A percentile compares a stretch with the other conserved stretches of the same genome.
Conservation (phyloP, 345 rosid species). For the Odontarrhena argentea region DNA sequence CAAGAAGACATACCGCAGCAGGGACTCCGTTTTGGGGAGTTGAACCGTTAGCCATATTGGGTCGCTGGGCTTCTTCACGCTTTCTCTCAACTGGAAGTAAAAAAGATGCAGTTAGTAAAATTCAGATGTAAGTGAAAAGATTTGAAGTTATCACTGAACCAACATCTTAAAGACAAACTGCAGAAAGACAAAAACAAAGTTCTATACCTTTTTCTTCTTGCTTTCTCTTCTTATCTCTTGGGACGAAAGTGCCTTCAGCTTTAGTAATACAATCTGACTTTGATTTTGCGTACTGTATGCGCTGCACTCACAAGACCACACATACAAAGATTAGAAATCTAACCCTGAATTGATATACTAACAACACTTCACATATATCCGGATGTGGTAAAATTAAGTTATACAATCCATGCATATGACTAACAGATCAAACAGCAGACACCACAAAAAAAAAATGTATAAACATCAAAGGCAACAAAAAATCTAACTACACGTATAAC, state of each 20-base stretch:
- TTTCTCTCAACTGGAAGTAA: constrained; percentile 72
- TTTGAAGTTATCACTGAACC: background rate
- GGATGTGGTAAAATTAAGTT: background rate
- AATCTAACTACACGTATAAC: background rate
- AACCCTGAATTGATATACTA: background rate
- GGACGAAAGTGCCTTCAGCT: constrained; percentile 77
- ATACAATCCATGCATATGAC: background rate
- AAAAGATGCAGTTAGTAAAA: constrained; percentile 2
- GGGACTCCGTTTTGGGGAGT: constrained; percentile 54
- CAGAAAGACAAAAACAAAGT: background rate
- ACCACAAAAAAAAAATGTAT: constrained; percentile 2
- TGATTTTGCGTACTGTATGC: constrained; percentile 85
- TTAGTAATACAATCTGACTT: constrained; percentile 88
- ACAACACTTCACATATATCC: background rate
- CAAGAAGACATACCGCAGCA: constrained; percentile 52
- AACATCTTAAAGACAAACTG: background rate
- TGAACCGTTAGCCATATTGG: constrained; percentile 62
- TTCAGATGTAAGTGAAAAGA: background rate
- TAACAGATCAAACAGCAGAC: background rate
- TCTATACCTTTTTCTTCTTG: constrained; percentile 84
- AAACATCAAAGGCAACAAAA: constrained; percentile 6
- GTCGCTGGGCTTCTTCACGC: constrained; percentile 69
- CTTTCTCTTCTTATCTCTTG: constrained; percentile 89
- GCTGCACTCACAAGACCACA: constrained; percentile 53
- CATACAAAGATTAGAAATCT: background rate